Conservation (phyloP, 306 rosid species). For the Rubus idaeus region DNA sequence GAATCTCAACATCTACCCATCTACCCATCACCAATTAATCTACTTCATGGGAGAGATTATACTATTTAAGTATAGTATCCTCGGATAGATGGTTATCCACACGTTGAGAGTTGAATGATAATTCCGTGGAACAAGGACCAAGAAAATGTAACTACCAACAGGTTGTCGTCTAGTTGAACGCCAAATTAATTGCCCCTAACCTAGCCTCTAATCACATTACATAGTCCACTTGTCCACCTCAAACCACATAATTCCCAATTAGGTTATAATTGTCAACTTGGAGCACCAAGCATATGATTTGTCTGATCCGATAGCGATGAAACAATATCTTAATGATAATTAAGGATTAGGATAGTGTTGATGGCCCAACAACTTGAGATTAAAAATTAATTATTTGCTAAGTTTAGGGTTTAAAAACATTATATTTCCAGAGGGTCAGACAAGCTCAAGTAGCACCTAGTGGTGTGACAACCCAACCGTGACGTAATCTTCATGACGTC, state of each 20-base stretch:
- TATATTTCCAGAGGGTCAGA: not conserved
- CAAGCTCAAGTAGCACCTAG: not conserved
- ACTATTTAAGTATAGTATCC: not conserved
- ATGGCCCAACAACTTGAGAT: not conserved
- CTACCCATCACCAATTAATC: not conserved
- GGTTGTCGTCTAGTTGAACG: not conserved
- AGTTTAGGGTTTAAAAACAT: not conserved
- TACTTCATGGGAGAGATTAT: not conserved
- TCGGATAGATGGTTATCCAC: not conserved
- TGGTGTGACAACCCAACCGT: not conserved
- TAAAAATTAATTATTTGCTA: not conserved
- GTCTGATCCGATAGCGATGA: not conserved
- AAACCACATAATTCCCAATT: not conserved
- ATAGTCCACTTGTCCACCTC: not conserved
- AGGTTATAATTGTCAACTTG: not conserved
- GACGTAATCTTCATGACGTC: not conserved
- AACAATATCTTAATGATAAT: not conserved
- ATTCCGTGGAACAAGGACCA: not conserved
- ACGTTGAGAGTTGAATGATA: not conserved
- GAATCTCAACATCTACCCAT: not conserved
- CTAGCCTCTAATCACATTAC: not conserved
- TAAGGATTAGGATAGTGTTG: not conserved
- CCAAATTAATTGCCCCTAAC: not conserved
- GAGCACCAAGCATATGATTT: not conserved
- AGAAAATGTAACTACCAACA: slow-evolving; percentile 3